Evolutionary conservation across 2,329 filamentous ascomycete genomes (phyloP), one percentile per base, ranked within the genome.

Genomic region (Orbilia oligospora): DNA sequence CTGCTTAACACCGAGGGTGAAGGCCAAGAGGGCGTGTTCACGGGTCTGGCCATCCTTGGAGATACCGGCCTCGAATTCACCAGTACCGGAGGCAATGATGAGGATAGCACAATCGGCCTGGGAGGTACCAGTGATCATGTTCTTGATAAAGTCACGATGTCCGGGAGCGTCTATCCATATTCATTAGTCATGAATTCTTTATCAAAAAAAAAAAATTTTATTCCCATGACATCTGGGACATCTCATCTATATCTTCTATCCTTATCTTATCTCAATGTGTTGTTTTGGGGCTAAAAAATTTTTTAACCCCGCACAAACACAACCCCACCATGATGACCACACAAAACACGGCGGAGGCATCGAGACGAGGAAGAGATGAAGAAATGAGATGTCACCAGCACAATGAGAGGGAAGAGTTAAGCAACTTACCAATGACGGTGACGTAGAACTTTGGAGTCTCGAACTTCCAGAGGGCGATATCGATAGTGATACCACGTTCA

Each of bases 21-120:
- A 98, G 87, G 96, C 95, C 86, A 99, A 94, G 85, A 99, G 93
- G 88, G 96, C 96, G 93, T 99, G 96, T 94, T 99, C 96, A 93
- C 96, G 96, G 84, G 96, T 99, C 93, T 99, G 96, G 88, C 96
- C 96, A 93, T 98, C 96, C 93, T 99, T 99, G 92, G 96, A 98
- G 93, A 99, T 99, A 98, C 96, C 96, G 92, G 96, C 96, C 92
- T 99, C 96, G 92, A 99, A 99, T 91, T 99, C 96, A 97, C 96
- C 96, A 93, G 94, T 97, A 90, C 96, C 96, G 86, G 96, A 94
- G 85, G 95, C 96, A 88, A 99, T 99, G 89, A 99, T 98, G 90
- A 99, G 94, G 87, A 99, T 93, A 86, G 96, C 96, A 89, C 96
- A 98, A 87, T 99, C 96, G 85, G 96, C 96, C 92, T 98, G 96